Evolutionary conservation across 140 eudicot genomes (phyloP).

Genomic region (Bidens hawaiensis): DNA sequence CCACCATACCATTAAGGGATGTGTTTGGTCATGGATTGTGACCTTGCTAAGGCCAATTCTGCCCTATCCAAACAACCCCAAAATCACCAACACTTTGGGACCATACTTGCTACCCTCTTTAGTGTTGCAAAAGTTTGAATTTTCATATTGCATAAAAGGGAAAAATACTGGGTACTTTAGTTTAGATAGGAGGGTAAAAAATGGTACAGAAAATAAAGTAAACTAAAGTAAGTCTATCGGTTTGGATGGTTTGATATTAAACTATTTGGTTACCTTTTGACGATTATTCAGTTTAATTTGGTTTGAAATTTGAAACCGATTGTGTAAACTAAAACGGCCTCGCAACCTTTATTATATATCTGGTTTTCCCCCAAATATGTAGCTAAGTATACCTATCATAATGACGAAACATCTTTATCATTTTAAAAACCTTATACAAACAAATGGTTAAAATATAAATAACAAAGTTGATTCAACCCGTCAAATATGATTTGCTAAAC

Average conservation of each 20-base stretch:
- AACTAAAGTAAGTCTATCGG: not conserved
- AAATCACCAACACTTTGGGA: slow-evolving; percentile 24
- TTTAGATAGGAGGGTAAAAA: not conserved
- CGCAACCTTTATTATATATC: not conserved
- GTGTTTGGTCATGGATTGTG: slow-evolving; percentile 34
- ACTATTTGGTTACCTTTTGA: not conserved
- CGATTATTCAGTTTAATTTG: not conserved
- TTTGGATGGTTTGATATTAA: not conserved
- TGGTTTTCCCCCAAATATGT: no score
- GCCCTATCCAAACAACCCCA: slow-evolving; percentile 26
- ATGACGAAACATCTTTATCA: no score
- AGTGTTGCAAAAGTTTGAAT: slow-evolving; percentile 26
- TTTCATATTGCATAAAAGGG: slow-evolving; percentile 23
- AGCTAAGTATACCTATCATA: no score
- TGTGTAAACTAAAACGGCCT: not conserved
- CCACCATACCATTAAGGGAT: slow-evolving; percentile 19
- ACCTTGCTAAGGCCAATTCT: slow-evolving; percentile 26
- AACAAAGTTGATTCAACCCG: no score
- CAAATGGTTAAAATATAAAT: no score
- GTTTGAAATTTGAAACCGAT: not conserved
- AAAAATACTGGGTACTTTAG: slow-evolving; percentile 20
- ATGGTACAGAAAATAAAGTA: not conserved
- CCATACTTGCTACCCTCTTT: slow-evolving; percentile 33
- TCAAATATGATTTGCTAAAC: no score
- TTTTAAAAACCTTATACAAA: no score